phyloP scores from a whole-genome alignment of 2,329 filamentous ascomycete species.

The Ophiocordyceps polyrhachis-furcata region DNA sequence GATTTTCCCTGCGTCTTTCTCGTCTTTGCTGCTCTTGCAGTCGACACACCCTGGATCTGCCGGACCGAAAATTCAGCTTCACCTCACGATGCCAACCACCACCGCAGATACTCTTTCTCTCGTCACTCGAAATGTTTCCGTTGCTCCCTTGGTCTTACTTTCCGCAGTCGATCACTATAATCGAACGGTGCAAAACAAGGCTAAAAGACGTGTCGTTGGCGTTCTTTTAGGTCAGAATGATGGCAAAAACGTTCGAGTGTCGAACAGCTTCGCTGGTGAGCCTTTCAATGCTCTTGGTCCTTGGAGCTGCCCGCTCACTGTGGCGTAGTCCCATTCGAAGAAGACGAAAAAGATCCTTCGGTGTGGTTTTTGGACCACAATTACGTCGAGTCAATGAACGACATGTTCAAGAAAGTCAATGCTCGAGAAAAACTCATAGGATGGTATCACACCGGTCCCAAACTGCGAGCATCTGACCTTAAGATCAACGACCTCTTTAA shows the following conservation, averaged over 20 bases:
- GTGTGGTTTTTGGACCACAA: constrained; percentile 99
- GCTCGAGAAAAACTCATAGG: constrained; percentile 96
- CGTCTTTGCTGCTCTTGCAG: too few species aligned
- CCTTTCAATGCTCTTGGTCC: not conserved
- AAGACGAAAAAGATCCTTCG: constrained; percentile 94
- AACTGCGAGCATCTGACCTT: constrained; percentile 86
- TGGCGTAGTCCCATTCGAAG: constrained; percentile 75
- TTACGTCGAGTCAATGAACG: constrained; percentile 98
- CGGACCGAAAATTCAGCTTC: not conserved
- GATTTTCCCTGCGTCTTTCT: too few species aligned
- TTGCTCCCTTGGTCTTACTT: constrained; percentile 92
- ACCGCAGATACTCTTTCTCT: constrained; percentile 92
- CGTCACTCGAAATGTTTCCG: constrained; percentile 85
- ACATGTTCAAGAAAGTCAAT: constrained; percentile 99
- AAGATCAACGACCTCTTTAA: constrained; percentile 99
- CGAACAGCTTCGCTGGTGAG: constrained; percentile 93
- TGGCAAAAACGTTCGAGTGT: constrained; percentile 88
- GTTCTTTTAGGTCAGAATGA: constrained; percentile 91
- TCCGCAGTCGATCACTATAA: constrained; percentile 98
- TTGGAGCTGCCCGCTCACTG: constrained; percentile 3
- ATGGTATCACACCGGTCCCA: constrained; percentile 98
- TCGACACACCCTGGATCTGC: too few species aligned
- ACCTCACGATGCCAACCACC: constrained; percentile 67
- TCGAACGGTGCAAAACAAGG: constrained; percentile 73
- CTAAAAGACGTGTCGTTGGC: constrained; percentile 73